Evolutionary conservation across 164 flowering plant genomes (phyloP), one percentile per base, ranked within the genome.

Genomic region (Umbellularia californica): DNA sequence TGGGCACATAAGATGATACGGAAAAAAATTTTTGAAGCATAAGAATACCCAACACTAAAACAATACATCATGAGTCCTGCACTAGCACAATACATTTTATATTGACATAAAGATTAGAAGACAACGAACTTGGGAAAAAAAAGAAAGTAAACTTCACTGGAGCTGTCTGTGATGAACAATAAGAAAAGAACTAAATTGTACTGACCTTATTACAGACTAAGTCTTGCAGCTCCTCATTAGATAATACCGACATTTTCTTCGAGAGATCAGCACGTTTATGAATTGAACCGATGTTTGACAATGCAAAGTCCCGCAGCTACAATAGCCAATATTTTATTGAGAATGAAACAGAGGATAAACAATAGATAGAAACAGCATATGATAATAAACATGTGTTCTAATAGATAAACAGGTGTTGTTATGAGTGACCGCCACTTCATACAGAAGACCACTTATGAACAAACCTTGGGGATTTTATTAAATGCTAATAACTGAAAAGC

Each of bases 401-500:
- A 30, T 30, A 30, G 35, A 3, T 25, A 47, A 65, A 23, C 52
- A 65, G 14, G 0, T 12, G 66, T 0, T 50, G 62, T 62, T 62
- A 12, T 70, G 19, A 62, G 62, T 60, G 28, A 23, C 68, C 9
- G 22, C 22, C 20, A 22, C 35, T 30, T 30, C 35, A 30, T 30
- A 30, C 70, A n/a, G 13, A 70, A 35, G 30, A 65, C 55, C 3
- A 28, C 51, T 70, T 62, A 50, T 23, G 68, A 73, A 74, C 80
- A 73, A 1, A 95, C 99, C 98, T 94, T 91, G n/a, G 97, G 97
- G 74, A 94, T 78, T 85, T 88, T 91, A 81, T 94, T 94, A 76
- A 90, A 96, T 60, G 89, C 90, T 65, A 92, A 89, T 50, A 96
- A 85, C 87, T 96, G 99, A 77, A 96, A 92, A 74, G 97, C 85